Conservation (phyloP, 2,329 filamentous ascomycete genomes). For the Coniosporium tulheliwenetii region DNA sequence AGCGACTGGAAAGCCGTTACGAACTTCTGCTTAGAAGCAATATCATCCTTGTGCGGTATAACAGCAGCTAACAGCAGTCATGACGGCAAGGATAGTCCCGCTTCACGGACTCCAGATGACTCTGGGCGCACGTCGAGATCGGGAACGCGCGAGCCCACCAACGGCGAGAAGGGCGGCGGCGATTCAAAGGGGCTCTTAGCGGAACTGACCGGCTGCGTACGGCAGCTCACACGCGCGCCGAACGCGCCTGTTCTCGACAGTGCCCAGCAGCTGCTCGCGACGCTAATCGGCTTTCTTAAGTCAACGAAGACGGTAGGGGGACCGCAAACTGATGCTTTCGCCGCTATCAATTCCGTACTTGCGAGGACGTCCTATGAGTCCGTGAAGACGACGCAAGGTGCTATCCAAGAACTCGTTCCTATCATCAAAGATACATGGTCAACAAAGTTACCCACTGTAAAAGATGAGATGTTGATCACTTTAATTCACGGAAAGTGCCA, state of each 20-base stretch:
- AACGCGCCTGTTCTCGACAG: constrained; percentile 12
- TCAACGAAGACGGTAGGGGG: constrained; percentile 49
- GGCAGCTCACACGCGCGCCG: constrained; percentile 12
- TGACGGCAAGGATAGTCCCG: neutral
- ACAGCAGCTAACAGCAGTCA: neutral
- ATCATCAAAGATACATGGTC: constrained; percentile 66
- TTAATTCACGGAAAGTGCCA: constrained; percentile 44
- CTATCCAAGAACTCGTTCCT: constrained; percentile 49
- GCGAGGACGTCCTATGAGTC: constrained; percentile 52
- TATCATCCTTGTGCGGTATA: constrained; percentile 21
- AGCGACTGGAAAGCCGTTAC: constrained; percentile 54
- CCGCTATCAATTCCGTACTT: constrained; percentile 57
- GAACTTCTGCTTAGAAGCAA: constrained; percentile 53
- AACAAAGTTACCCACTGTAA: constrained; percentile 48
- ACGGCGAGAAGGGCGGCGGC: neutral
- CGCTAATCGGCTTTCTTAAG: constrained; percentile 36
- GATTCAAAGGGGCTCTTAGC: constrained; percentile 25
- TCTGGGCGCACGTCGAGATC: neutral
- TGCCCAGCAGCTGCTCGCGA: constrained; percentile 6
- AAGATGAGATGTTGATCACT: constrained; percentile 60
- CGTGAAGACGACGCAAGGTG: constrained; percentile 41
- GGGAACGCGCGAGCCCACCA: neutral
- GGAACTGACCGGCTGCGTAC: constrained; percentile 24
- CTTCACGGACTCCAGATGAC: neutral
- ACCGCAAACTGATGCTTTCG: constrained; percentile 58